phyloP scores from a whole-genome alignment of 2,329 filamentous ascomycete genomes.

The Aureobasidium sp. region DNA sequence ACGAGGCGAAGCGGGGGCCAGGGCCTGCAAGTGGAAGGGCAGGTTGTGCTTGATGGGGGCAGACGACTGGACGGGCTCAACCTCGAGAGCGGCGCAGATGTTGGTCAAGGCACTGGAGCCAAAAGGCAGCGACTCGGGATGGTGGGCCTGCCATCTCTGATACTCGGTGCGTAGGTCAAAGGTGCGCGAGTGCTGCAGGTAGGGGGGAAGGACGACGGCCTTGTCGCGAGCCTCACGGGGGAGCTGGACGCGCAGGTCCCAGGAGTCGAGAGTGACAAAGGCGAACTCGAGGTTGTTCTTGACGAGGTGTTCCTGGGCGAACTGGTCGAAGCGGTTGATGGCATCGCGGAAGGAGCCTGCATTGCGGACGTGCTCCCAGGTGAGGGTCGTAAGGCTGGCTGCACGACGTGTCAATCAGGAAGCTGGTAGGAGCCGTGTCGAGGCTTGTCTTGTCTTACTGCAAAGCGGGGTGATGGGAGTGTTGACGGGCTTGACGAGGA shows the following conservation, averaged over 20 bases:
- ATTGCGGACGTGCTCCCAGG: conserved; percentile 97
- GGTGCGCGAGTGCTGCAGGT: conserved; percentile 94
- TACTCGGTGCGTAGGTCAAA: conserved; percentile 97
- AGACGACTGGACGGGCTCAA: conserved; percentile 94
- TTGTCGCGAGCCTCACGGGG: conserved; percentile 97
- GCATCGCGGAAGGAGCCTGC: conserved; percentile 96
- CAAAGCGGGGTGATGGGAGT: conserved; percentile 97
- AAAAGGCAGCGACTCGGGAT: conserved; percentile 94
- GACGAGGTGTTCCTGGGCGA: conserved; percentile 84
- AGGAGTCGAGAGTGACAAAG: conserved; percentile 96
- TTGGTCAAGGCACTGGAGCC: conserved; percentile 92
- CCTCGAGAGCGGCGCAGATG: conserved; percentile 95
- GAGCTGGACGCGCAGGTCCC: conserved; percentile 96
- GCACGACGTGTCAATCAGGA: conserved; percentile 29
- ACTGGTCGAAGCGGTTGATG: conserved; percentile 88
- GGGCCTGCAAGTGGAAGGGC: conserved; percentile 91
- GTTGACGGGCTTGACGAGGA: conserved; percentile 96
- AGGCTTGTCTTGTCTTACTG: conserved; percentile 61
- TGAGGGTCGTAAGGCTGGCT: conserved; percentile 96
- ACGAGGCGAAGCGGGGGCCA: conserved; percentile 89
- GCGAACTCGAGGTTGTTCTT: conserved; percentile 93
- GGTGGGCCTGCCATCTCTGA: conserved; percentile 96
- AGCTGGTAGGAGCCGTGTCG: conserved; percentile 18
- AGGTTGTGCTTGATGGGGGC: conserved; percentile 98
- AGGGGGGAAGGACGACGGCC: conserved; percentile 89